Base-by-base conservation (phyloP, 2,329 filamentous ascomycete species). In the Pseudogymnoascus sp. region DNA sequence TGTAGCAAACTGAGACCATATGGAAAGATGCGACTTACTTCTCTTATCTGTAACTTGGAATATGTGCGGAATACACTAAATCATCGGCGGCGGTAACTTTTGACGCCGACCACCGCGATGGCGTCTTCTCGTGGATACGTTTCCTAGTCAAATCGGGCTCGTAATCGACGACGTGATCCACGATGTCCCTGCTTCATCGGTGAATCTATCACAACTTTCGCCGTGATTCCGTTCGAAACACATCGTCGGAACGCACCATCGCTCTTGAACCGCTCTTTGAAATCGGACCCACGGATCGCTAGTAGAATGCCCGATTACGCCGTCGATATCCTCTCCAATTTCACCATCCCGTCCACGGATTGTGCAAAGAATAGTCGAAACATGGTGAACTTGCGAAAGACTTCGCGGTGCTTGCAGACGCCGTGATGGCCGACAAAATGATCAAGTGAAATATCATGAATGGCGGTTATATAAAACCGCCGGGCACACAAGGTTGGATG, bases 1-100 rank as follows among this genome's bases (percentile, higher is more conserved):
- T 21, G n/a, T 33, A 56, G 50, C 28, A 56, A 56, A 56, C 50
- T 56, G 50, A 56, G 50, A 56, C 50, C n/a, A 56, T 56, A 56
- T 18, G 50, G 50, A 56, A 56, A 56, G 50, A 21, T 56, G 50
- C 50, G 50, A 56, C 50, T 16, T 56, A 56, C 50, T 56, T 16
- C 28, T 35, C 50, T 56, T 56, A 56, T 56, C 50, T 56, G 50
- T 35, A 56, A 56, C 50, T 56, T 21, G 28, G 50, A 7, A 33
- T 33, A 56, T 56, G 50, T 56, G n/a, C 28, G 18, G 6, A 33
- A 12, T 14, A 33, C 50, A 56, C 50, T 21, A 56, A 33, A 33
- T 35, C n/a, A 7, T 56, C 50, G 50, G 50, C 16, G 28, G 7
- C 50, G 50, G 50, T 56, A 35, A 56, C 2, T 18, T 56, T 56